Evolutionary conservation across 495 filamentous ascomycete genomes (phyloP).

Genomic region (Ascodesmis nigricans): DNA sequence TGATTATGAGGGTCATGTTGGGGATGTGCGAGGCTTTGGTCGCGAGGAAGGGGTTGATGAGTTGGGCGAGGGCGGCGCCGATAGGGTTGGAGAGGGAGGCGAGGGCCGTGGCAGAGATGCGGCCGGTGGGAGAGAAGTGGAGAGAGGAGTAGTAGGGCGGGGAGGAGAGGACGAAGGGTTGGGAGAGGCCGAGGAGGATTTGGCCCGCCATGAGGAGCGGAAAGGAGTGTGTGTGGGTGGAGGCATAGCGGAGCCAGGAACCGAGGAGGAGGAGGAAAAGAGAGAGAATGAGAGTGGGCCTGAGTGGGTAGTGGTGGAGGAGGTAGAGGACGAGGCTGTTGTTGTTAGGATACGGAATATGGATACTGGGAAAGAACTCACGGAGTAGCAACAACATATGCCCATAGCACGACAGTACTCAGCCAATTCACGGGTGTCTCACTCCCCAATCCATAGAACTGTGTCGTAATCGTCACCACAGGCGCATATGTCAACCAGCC

Average conservation of each 20-base stretch:
- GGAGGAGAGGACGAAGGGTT: conserved; percentile 78
- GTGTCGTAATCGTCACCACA: conserved; percentile 50
- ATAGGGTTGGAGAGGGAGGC: conserved; percentile 70
- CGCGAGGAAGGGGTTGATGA: conserved; percentile 62
- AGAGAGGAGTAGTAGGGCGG: conserved; percentile 81
- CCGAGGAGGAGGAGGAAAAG: conserved; percentile 54
- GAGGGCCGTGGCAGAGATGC: conserved; percentile 72
- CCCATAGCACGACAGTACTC: conserved; percentile 64
- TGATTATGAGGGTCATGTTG: conserved; percentile 64
- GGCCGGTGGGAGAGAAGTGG: conserved; percentile 73
- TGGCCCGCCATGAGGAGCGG: conserved; percentile 84
- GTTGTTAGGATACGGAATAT: background rate
- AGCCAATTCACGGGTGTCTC: conserved; percentile 81
- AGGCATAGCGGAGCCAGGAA: conserved; percentile 85
- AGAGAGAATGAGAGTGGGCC: conserved; percentile 49
- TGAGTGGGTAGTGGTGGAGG: conserved; percentile 59
- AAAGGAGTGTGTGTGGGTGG: conserved; percentile 41
- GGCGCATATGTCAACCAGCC: conserved; percentile 68
- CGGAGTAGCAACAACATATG: conserved; percentile 54
- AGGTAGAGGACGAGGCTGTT: conserved; percentile 45
- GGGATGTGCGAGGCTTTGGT: conserved; percentile 35
- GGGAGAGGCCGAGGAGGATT: conserved; percentile 68
- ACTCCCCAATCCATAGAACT: conserved; percentile 45
- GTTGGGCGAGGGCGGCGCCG: conserved; percentile 68
- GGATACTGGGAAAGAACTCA: conserved; percentile 22